A percentile compares a stretch with the other conserved stretches of the same genome.
Evolutionary conservation across 164 flowering plant species (phyloP).

Genomic region (Tetracentron sinense): DNA sequence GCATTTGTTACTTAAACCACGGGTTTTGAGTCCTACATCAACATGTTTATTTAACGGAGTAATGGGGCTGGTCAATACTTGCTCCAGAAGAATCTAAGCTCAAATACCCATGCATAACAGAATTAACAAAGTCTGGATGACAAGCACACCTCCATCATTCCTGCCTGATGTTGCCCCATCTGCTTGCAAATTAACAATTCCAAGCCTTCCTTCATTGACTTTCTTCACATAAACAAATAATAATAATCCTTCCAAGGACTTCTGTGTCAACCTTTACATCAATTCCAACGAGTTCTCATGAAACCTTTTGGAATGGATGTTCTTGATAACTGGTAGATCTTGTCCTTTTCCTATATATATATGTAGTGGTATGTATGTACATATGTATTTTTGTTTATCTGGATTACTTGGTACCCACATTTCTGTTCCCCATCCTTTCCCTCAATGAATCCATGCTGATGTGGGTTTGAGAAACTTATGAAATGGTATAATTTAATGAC

Average conservation of each 20-base stretch:
- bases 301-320: not conserved
- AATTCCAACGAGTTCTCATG: not conserved
- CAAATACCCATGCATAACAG: slow-evolving; percentile 17
- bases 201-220: slow-evolving; percentile 19
- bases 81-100: slow-evolving; percentile 20
- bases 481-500: not conserved
- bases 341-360: slow-evolving; percentile 3
- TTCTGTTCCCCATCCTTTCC: slow-evolving; percentile 9
- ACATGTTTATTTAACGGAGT: slow-evolving; percentile 4
- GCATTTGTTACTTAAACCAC: not conserved
- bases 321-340: not conserved
- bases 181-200: slow-evolving; percentile 5
- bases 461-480: not conserved
- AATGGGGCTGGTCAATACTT: slow-evolving; percentile 7
- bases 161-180: slow-evolving; percentile 21
- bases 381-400: slow-evolving; percentile 7
- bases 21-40: not conserved
- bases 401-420: slow-evolving; percentile 24
- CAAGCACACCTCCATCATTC: slow-evolving; percentile 20
- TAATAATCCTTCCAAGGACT: slow-evolving; percentile 5
- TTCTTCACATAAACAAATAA: slow-evolving; percentile 6
- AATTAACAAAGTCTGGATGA: slow-evolving; percentile 12
- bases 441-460: not conserved
- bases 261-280: slow-evolving; percentile 1
- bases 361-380: not conserved